Base-by-base conservation (phyloP, 805 yeast genomes). In the Candida tibetensis region DNA sequence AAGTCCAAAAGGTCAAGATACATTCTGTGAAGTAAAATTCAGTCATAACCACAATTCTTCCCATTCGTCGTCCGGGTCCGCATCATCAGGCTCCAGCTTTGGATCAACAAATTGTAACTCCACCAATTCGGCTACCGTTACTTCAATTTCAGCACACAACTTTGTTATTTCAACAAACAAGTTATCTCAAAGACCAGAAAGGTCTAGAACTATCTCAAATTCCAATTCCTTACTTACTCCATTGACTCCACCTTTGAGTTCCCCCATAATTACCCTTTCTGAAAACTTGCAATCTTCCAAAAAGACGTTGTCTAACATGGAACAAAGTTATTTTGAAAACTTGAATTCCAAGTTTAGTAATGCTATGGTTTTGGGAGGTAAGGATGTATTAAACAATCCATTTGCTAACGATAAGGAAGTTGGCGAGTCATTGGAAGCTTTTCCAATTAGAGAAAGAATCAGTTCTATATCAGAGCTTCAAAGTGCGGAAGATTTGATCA, bases 261-360 rank as follows among this genome's bases (percentile, higher is more conserved):
- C 66, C 27, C 72, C 73, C 29, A 53, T 66, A 28, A 62, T 69
- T 17, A 65, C 70, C 1, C 49, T 69, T 15, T 53, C 64, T 13
- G 74, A 68, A 31, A 64, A 64, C 45, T 51, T 65, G 31, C 36
- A 52, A 10, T 34, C 47, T 9, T 46, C 60, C 9, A 58, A 59
- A 38, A 59, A 56, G 37, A 55, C 55, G 29, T 37, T 68, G 29
- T 40, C 45, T 4, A 48, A 47, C 16, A 53, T 66, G 22, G 71
- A 69, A 35, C 68, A 65, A 40, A 64, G 45, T 44, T 66, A 57
- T 44, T 60, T 66, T 39, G 64, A 60, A 16, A 45, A 49, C 18
- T 44, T 56, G 36, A 50, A 52, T 28, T 28, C 30, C 28, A 32
- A 30, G 19, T 32, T 33, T 21, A 5, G 15, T 17, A 30, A 41